These are phyloP conservation scores for Colletotrichum navitas DNA, from an alignment of 2,329 filamentous ascomycete species.

Conservation along the genomic window DNA sequence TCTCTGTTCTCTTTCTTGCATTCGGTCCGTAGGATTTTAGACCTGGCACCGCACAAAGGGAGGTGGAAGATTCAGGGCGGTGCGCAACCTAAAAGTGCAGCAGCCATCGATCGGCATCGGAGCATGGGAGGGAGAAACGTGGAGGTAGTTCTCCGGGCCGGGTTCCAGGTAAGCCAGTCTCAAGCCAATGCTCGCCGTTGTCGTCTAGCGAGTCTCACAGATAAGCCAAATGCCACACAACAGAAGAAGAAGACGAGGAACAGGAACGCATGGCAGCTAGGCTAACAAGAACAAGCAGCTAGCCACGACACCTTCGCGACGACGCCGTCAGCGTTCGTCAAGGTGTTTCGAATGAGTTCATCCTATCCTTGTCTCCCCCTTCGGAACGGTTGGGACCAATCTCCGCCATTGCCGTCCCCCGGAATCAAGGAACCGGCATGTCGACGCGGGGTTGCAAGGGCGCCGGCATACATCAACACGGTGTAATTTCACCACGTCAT, in stretches of 20 bases:
- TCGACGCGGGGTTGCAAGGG: constrained; percentile 34
- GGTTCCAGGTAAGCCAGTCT: not conserved
- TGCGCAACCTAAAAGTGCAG: not conserved
- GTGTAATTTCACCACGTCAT: constrained; percentile 30
- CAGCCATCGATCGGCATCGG: not conserved
- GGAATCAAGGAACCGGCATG: constrained; percentile 20
- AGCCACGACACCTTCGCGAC: not conserved
- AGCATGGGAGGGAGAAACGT: not conserved
- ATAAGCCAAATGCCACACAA: not conserved
- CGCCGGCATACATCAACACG: constrained; percentile 17
- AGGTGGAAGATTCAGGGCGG: not conserved
- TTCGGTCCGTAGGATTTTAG: not conserved
- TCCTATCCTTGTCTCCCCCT: not conserved
- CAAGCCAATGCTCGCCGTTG: not conserved
- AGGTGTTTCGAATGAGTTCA: not conserved
- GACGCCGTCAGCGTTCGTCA: not conserved
- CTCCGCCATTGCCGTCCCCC: constrained; percentile 11
- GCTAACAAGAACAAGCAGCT: too few species aligned
- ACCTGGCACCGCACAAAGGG: not conserved
- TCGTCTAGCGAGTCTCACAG: not conserved
- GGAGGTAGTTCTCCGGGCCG: not conserved
- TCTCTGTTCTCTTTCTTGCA: not conserved
- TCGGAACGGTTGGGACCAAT: constrained; percentile 1
- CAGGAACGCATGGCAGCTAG: not conserved
- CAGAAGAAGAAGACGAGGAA: not conserved